Base-by-base conservation (phyloP, 1,284 basidiomycete species). In the Macrocybe sp. region DNA sequence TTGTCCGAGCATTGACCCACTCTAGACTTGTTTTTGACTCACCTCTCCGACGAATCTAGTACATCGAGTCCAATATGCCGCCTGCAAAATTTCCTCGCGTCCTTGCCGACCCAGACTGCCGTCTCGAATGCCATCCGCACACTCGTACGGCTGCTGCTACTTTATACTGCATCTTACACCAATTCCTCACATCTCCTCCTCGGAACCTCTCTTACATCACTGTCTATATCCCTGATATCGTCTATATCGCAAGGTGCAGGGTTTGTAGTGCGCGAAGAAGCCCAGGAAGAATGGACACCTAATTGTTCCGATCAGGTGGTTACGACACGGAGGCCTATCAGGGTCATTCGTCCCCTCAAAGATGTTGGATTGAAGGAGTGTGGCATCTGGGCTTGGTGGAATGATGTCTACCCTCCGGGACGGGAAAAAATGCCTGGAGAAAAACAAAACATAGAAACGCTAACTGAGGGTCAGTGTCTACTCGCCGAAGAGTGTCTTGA, bases 321-420 rank as follows among this genome's bases (percentile, higher is more conserved):
- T 22, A 4, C 22, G 22, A 22, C 22, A 4, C 22, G 22, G 4
- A 48, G 49, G 14, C 57, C 57, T 2, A 67, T 89, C n/a, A 72
- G 78, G 30, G 63, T 89, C 7, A 65, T 89, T 31, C 76, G 86
- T 38, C 89, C 91, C 0, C 71, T 94, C 55, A 74, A 79, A 46
- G 90, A 92, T 46, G 64, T 92, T 12, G 85, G 82, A 2, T 79
- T 83, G 69, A 94, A 93, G 61, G 92, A 95, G 63, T 91, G 82
- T 56, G 80, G 81, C 1, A 73, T 81, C 30, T 92, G 89, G 74
- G 77, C 80, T 7, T 85, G 87, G 77, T 86, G 86, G 81, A 77
- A 75, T 59, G 71, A 66, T 3, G 59, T 87, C 36, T 54, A 54
- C 33, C 67, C 85, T 9, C 64, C 81, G 38, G 81, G 81, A 14